Conservation (phyloP, 2,329 filamentous ascomycete genomes). For the Curvularia sp. region DNA sequence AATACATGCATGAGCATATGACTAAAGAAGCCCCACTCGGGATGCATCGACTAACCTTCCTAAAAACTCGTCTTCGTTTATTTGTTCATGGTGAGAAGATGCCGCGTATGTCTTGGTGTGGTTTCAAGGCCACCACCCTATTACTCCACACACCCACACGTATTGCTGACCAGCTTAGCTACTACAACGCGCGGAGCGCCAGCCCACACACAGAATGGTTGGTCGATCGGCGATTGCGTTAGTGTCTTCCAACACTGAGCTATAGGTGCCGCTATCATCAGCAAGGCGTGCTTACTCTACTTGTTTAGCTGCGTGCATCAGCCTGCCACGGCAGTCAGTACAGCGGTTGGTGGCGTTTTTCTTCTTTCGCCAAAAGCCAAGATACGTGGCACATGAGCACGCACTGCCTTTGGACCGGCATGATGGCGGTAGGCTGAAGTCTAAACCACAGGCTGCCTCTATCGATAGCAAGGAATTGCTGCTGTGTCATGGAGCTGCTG, state of each 20-base stretch:
- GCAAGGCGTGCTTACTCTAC: slow-evolving; percentile 2
- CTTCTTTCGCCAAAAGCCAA: slow-evolving; percentile 8
- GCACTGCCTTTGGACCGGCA: neutral
- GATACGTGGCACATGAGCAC: neutral
- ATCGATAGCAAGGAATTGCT: slow-evolving; percentile 13
- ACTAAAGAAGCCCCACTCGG: neutral
- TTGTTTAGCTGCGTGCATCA: neutral
- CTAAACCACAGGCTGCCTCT: neutral
- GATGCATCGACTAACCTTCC: neutral
- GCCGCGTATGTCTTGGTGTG: neutral
- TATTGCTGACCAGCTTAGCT: neutral
- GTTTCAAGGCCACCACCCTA: neutral
- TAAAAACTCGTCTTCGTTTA: neutral
- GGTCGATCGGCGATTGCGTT: neutral
- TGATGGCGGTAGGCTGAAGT: neutral
- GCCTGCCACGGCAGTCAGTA: slow-evolving; percentile 7
- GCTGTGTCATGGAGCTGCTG: slow-evolving; percentile 14
- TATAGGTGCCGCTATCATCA: neutral
- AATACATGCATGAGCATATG: neutral
- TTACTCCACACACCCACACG: neutral
- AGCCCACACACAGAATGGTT: neutral
- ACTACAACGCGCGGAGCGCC: neutral
- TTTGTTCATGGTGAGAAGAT: neutral
- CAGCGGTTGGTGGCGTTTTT: slow-evolving; percentile 16
- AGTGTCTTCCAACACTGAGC: neutral